Evolutionary conservation across 208 protist species (phyloP), one percentile per base, ranked within the genome.

Genomic region (Trypanosomatidae sp.): DNA sequence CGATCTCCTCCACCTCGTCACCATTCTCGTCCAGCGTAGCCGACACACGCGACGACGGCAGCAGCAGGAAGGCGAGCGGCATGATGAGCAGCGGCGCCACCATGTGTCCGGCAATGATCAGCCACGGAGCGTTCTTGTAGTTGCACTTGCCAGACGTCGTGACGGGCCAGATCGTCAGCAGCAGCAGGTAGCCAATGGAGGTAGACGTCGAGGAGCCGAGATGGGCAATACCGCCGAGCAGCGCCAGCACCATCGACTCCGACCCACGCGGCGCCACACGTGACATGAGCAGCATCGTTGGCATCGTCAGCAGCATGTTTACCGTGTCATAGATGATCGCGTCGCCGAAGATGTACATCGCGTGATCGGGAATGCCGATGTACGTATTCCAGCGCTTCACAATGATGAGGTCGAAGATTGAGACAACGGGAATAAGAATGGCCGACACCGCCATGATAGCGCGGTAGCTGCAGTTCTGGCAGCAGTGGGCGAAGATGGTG

Each of bases 171-270:
- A 75, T 66, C 49, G 74, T 70, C 69, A 89, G 82, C 46, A 93
- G 86, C 33, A 94, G 49, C 15, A 89, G 56, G 39, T 81, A 77
- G 19, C 84, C 89, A 30, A 91, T 71, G 1, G 80, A 71, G 44
- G 28, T 69, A 6, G 83, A 79, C 33, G 86, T 80, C 47, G 75
- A 73, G 59, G 69, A 60, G 8, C 90, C 92, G 62, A 97, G 77
- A 80, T 94, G 92, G 39, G 88, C 69, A 62, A 91, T 92, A 33
- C 90, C 92, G 22, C 89, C 87, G 66, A 97, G 79, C 39, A 95
- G 79, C 25, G 92, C 84, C 64, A 90, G 94, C 43, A 95, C 80
- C 59, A 91, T 90, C n/a, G 73, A 79, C 79, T 97, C 92, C 66
- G 90, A 86, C 10, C 88, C 89, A 41, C 84, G 83, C 3, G 91